Base-by-base conservation (phyloP, 148 eudicot species). In the Rhododendron ferrugineum region DNA sequence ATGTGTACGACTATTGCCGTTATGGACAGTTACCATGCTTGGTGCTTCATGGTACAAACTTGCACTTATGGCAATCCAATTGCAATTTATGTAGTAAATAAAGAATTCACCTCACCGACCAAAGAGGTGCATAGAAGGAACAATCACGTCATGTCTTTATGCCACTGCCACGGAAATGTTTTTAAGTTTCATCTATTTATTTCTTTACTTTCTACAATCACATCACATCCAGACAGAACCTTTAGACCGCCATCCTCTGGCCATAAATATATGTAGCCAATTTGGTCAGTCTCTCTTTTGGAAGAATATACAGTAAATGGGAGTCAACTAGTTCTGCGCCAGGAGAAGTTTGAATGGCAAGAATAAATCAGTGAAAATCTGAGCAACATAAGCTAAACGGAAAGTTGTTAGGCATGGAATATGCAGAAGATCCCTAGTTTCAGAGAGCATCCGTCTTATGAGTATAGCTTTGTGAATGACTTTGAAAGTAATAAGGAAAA, bases 271-370 rank as follows among this genome's bases (percentile, higher is more conserved):
- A 58, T 14, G 60, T 80, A 52, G 18, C 70, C 11, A 6, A 26
- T 26, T 20, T 28, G 36, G 44, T 44, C 56, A 44, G 40, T 37
- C 73, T 22, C 22, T 23, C 22, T 23, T 68, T 26, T n/a, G 60
- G 56, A 70, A 28, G 78, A 11, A 70, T 4, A 82, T n/a, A 22
- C 1, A 8, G 49, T 40, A 26, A 62, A 68, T 68, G 23, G 30
- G 42, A 2, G 47, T 46, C 36, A 37, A 42, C n/a, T 28, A 54
- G 54, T 70, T 52, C 54, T 22, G 49, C 7, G 47, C 42, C 30
- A 79, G 44, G 7, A 82, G 14, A 40, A 66, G 50, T n/a, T 82
- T 49, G 54, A 80, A 46, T 6, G 82, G 84, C 56, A 82, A 75
- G 32, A 44, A 23, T 68, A 75, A 54, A 79, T 60, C n/a, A 46